Base-by-base conservation (phyloP, 2,329 filamentous ascomycete genomes). In the Colletotrichum tanaceti region DNA sequence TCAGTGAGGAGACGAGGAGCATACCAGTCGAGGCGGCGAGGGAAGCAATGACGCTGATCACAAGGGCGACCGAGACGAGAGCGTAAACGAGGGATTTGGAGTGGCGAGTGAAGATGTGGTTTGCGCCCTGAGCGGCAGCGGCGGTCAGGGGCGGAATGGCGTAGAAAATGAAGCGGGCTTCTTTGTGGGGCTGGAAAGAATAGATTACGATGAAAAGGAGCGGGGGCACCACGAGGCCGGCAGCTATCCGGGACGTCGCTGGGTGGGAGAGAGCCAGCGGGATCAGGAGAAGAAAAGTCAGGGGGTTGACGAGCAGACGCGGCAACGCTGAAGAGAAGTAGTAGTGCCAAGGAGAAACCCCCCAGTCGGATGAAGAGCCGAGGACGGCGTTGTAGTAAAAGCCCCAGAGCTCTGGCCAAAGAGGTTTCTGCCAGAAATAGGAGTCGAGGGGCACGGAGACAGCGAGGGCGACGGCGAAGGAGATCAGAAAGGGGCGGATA, bases 81-180 rank as follows among this genome's bases (percentile, higher is more conserved):
- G 70, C 65, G 75, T 90, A 90, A 41, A 87, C 35, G 3, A 83
- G 18, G 1, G 86, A 87, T 76, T 93, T 94, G 5, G 82, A 75
- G n/a, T 87, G 83, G 47, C 91, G 89, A 0, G 82, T 84, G 80
- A 88, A 92, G 71, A 97, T 81, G 78, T 89, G 90, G 64, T 89
- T 87, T 16, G 93, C 93, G 22, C 90, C 90, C 5, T 93, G 84
- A 3, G 93, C 90, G 0, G 93, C 91, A 3, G 90, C 87, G 13
- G 91, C 91, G 0, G 94, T 97, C 38, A 98, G 82, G 0, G 91
- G 85, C 0, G 96, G 96, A 28, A 97, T 85, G 60, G 89, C 86
- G 80, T 98, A 98, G 74, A 98, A 89, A 73, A 99, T 90, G 83
- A 99, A 99, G 20, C 96, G 92, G 77, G 94, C 92, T 81, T 99